Percentiles rank a stretch among this genome's conserved stretches.
These are phyloP conservation scores for Saccharum officinarum DNA, from an alignment of 176 grass and related monocot species.

Conservation along the genomic window DNA sequence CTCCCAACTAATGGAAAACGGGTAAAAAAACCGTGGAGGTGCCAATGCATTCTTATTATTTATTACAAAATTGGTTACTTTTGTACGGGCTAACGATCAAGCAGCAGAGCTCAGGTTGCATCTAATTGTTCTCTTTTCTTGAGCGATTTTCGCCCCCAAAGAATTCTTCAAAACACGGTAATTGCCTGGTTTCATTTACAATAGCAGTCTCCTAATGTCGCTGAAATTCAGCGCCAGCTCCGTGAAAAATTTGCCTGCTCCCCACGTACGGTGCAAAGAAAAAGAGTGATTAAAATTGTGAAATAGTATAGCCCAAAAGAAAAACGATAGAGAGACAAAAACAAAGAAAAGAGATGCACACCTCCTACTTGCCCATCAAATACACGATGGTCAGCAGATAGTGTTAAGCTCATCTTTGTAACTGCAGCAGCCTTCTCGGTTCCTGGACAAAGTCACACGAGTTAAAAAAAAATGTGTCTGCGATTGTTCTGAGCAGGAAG, in stretches of 20 bases:
- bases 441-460: conserved; percentile 50
- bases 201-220: conserved; percentile 73
- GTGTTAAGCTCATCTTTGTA: conserved; percentile 87
- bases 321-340: not conserved
- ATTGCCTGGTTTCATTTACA: conserved; percentile 54
- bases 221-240: conserved; percentile 76
- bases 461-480: conserved; percentile 22
- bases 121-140: conserved; percentile 2
- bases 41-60: conserved; percentile 42
- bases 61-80: conserved; percentile 45
- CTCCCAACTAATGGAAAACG: not conserved
- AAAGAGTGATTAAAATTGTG: not conserved
- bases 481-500: conserved; percentile 22
- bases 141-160: conserved; percentile 25
- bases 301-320: not conserved
- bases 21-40: not conserved
- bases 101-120: conserved; percentile 14
- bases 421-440: conserved; percentile 62
- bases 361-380: conserved; percentile 90
- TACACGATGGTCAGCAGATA: conserved; percentile 92
- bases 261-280: not conserved
- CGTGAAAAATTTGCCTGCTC: conserved; percentile 75
- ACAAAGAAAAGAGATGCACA: conserved; percentile 25
- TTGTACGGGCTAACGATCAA: conserved; percentile 27
- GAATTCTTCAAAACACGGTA: conserved; percentile 33